Conservation (phyloP, 2,329 filamentous ascomycete genomes). For the Colletotrichum somersetense region DNA sequence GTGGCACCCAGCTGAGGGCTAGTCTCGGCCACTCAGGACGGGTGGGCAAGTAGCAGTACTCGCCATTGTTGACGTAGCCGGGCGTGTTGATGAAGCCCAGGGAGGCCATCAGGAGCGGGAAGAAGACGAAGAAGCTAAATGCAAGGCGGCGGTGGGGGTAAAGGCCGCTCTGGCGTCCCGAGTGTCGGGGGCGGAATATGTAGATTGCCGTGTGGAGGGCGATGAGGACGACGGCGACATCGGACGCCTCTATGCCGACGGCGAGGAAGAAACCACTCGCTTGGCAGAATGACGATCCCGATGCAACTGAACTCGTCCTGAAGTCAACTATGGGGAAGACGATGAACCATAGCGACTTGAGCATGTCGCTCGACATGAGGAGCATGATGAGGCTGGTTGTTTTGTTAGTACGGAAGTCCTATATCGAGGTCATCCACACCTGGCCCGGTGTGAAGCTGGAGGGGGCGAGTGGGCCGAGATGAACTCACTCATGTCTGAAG, state of each 20-base stretch:
- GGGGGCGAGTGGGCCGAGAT: background rate
- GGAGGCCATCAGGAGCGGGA: conserved; percentile 71
- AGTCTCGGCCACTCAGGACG: conserved; percentile 77
- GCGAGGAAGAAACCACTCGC: conserved; percentile 76
- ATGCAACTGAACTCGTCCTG: conserved; percentile 61
- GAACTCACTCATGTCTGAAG: conserved; percentile 78
- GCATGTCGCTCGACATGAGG: conserved; percentile 78
- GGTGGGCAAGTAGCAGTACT: conserved; percentile 78
- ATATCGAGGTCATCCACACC: conserved; percentile 40
- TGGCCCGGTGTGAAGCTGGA: background rate
- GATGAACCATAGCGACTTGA: conserved; percentile 77
- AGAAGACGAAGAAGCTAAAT: conserved; percentile 66
- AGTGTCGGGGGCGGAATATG: conserved; percentile 70
- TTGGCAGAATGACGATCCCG: conserved; percentile 72
- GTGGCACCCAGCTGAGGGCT: conserved; percentile 78
- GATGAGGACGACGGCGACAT: conserved; percentile 79
- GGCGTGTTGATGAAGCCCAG: conserved; percentile 72
- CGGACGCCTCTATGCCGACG: conserved; percentile 76
- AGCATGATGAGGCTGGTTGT: conserved; percentile 76
- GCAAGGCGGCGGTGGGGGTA: conserved; percentile 75
- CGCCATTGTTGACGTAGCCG: conserved; percentile 72
- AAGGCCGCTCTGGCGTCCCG: conserved; percentile 70
- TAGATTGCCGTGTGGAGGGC: conserved; percentile 79
- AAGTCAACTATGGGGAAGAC: conserved; percentile 73
- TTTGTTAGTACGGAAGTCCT: conserved; percentile 14